Percentiles rank a stretch among this genome's conserved stretches.
Evolutionary conservation across 1,284 basidiomycete genomes (phyloP).

Genomic region (Laetiporus sulphureus): DNA sequence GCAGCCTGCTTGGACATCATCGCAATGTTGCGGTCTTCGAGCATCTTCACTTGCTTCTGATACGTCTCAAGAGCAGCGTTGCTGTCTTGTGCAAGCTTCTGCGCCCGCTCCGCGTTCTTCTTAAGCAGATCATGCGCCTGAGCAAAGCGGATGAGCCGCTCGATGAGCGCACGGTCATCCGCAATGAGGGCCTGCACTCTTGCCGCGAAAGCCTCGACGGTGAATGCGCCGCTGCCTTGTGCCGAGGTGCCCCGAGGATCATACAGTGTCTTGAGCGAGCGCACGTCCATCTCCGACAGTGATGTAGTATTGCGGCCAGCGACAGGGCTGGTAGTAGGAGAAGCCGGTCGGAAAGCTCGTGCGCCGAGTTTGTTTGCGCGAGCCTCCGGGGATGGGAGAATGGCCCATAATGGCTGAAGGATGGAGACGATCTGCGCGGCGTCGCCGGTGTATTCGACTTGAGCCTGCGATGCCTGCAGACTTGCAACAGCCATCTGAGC

Average conservation of each 20-base stretch:
- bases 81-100: slow-evolving; percentile 82
- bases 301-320: slow-evolving; percentile 33
- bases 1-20: slow-evolving; percentile 44
- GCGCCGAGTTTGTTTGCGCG: slow-evolving; percentile 59
- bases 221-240: slow-evolving; percentile 34
- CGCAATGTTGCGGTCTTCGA: slow-evolving; percentile 67
- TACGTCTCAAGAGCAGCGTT: slow-evolving; percentile 77
- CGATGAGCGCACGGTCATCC: slow-evolving; percentile 79
- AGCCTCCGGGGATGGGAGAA: slow-evolving; percentile 73
- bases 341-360: slow-evolving; percentile 39
- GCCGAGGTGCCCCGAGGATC: slow-evolving; percentile 34
- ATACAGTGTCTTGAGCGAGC: slow-evolving; percentile 70
- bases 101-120: slow-evolving; percentile 84
- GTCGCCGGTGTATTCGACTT: slow-evolving; percentile 43
- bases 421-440: slow-evolving; percentile 52
- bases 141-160: slow-evolving; percentile 75
- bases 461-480: slow-evolving; percentile 14
- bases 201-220: slow-evolving; percentile 65
- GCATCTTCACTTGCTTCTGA: slow-evolving; percentile 74
- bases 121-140: slow-evolving; percentile 84
- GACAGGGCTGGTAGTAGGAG: slow-evolving; percentile 34
- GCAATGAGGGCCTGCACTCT: slow-evolving; percentile 72
- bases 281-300: slow-evolving; percentile 74
- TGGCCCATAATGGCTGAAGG: slow-evolving; percentile 70
- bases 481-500: slow-evolving; percentile 6